Evolutionary conservation across 331 rosid species (phyloP).

Genomic region (Malus hybrid): DNA sequence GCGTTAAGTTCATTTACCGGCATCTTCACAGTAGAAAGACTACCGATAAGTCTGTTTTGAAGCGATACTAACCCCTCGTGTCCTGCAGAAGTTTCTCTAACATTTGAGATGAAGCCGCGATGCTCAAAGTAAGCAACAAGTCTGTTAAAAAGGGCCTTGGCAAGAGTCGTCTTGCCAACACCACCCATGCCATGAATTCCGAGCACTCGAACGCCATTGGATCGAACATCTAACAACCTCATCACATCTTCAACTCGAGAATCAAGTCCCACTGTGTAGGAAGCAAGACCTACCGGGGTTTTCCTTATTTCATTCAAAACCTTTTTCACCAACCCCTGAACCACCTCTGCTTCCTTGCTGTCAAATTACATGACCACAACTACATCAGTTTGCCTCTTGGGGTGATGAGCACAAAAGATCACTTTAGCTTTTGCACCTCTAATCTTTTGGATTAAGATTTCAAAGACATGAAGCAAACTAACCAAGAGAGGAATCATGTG

Average conservation of each 20-base stretch:
- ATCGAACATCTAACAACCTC: slow-evolving; percentile 19
- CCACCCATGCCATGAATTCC: slow-evolving; percentile 65
- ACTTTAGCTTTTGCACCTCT: neutral
- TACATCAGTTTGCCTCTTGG: neutral
- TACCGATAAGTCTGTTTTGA: slow-evolving; percentile 14
- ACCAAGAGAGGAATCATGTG: too few species aligned
- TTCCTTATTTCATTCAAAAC: slow-evolving; percentile 40
- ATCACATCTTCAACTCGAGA: slow-evolving; percentile 20
- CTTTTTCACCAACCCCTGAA: slow-evolving; percentile 25
- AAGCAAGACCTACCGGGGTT: slow-evolving; percentile 40
- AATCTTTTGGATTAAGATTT: too few species aligned
- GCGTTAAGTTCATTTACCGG: neutral
- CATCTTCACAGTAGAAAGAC: slow-evolving; percentile 16
- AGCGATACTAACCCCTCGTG: slow-evolving; percentile 26
- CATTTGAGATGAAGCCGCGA: slow-evolving; percentile 38
- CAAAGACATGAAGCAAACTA: too few species aligned
- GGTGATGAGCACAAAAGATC: slow-evolving; percentile 14
- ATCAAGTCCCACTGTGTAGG: slow-evolving; percentile 45
- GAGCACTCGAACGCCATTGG: slow-evolving; percentile 32
- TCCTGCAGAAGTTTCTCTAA: slow-evolving; percentile 29
- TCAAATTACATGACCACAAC: neutral
- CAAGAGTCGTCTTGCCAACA: slow-evolving; percentile 66
- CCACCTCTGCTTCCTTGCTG: slow-evolving; percentile 14
- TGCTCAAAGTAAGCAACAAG: slow-evolving; percentile 28
- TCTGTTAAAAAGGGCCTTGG: slow-evolving; percentile 44